Conservation (phyloP, 371 early-diverging fungal species). For the Syncephalis plumigaleata region DNA sequence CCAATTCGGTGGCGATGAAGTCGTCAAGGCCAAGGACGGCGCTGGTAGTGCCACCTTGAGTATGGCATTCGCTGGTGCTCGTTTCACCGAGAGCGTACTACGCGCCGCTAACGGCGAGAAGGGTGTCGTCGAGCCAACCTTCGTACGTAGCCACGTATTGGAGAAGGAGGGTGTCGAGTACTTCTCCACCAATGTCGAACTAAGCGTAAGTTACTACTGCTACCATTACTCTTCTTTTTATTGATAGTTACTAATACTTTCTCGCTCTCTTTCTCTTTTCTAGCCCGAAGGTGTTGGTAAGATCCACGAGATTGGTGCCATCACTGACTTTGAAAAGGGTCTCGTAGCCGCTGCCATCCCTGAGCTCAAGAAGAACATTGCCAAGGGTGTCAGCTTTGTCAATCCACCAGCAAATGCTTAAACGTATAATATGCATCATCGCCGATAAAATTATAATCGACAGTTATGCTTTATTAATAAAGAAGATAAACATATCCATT, state of each 20-base stretch:
- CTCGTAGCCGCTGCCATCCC: constrained; percentile 45
- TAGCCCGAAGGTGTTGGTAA: constrained; percentile 45
- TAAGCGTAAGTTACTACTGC: constrained; percentile 22
- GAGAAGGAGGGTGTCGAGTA: constrained; percentile 32
- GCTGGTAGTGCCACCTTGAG: constrained; percentile 72
- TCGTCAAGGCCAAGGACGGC: constrained; percentile 84
- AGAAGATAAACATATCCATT: too few relatives aligned
- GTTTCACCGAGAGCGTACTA: constrained; percentile 53
- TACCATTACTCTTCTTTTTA: neutral
- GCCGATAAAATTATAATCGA: neutral
- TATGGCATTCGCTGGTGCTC: constrained; percentile 85
- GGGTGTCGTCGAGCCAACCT: constrained; percentile 59
- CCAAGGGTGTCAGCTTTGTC: constrained; percentile 38
- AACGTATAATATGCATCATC: constrained; percentile 2
- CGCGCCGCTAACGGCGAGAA: constrained; percentile 45
- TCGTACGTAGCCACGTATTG: constrained; percentile 21
- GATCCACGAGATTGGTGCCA: constrained; percentile 43
- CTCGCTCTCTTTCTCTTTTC: neutral
- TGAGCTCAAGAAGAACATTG: constrained; percentile 69
- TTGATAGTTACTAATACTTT: neutral
- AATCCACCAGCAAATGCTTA: constrained; percentile 2
- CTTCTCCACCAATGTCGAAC: constrained; percentile 71
- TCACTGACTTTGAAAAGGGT: constrained; percentile 48
- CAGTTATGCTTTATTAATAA: too few relatives aligned
- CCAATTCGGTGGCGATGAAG: constrained; percentile 91